Base-by-base conservation (phyloP, 2,329 filamentous ascomycete genomes). In the Arachnomyces sp. region DNA sequence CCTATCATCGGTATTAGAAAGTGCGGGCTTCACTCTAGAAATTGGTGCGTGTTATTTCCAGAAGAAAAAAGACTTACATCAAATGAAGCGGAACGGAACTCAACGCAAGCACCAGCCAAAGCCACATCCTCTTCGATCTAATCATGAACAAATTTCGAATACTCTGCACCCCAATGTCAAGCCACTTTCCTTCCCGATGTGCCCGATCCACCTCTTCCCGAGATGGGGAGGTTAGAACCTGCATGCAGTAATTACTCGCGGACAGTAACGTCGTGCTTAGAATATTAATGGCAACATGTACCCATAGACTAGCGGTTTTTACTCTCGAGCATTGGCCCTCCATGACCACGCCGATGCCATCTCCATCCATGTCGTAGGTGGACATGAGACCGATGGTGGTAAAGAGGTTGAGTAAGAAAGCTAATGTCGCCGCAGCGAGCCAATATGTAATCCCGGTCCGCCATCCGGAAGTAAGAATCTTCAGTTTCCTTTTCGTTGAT, bases 181-280 rank as follows among this genome's bases (percentile, higher is more conserved):
- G 48, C 52, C 52, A 62, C 16, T 43, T 44, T 8, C 49, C 37
- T 25, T 50, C 45, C 2, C 34, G 34, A 44, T 65, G 61, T 2
- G 55, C 57, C 12, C 42, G 39, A 32, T 64, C 52, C 11, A 63
- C 39, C 16, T 61, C 58, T 4, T 44, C 33, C 16, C 60, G 44
- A 2, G 55, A 58, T 1, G 62, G 62, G 2, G 58, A 52, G 7
- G 38, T 44, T 4, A 61, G 40, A 35, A 48, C 55, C 46, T 65
- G 61, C 59, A 64, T 63, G 39, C 48, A 52, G 46, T 60, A 61
- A 37, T 62, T 65, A 21, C 54, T 57, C 0, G 56, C 54, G 6
- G 48, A 49, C 1, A 65, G 48, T 1, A 64, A 43, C 2, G 54
- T 16, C 1, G 58, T 62, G 17, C 54, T 56, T 5, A 65, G 36